Evolutionary conservation across 805 yeast species (phyloP).

Genomic region (Diddensiella caesifluorescens): DNA sequence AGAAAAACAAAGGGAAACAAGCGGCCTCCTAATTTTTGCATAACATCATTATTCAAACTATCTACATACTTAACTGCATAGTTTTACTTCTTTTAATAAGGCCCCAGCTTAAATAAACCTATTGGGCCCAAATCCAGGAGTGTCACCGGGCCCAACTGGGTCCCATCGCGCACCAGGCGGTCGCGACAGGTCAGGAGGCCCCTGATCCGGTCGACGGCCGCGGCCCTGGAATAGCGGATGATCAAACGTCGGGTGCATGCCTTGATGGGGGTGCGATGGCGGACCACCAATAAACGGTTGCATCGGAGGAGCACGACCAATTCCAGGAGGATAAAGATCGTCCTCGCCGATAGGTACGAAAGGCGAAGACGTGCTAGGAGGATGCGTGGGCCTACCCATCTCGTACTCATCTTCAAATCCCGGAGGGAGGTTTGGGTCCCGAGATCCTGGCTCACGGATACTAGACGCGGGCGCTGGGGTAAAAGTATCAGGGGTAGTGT

Average conservation of each 20-base stretch:
- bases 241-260: constrained; percentile 33
- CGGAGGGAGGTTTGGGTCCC: constrained; percentile 26
- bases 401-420: constrained; percentile 43
- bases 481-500: not conserved
- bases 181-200: constrained; percentile 21
- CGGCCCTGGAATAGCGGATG: constrained; percentile 28
- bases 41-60: not conserved
- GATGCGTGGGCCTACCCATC: constrained; percentile 17
- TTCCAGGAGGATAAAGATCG: constrained; percentile 38
- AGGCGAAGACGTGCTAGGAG: constrained; percentile 16
- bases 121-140: constrained; percentile 21
- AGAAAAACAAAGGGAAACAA: not conserved
- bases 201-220: constrained; percentile 15
- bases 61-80: not conserved
- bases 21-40: not conserved
- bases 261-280: constrained; percentile 18
- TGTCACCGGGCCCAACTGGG: constrained; percentile 32
- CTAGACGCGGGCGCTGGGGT: constrained; percentile 4
- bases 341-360: constrained; percentile 33
- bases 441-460: constrained; percentile 2
- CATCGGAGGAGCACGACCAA: constrained; percentile 33
- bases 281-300: constrained; percentile 26
- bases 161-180: constrained; percentile 40
- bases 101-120: constrained; percentile 10
- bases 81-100: not conserved